Conservation (phyloP, 306 rosid species). For the Dryas drummondii region DNA sequence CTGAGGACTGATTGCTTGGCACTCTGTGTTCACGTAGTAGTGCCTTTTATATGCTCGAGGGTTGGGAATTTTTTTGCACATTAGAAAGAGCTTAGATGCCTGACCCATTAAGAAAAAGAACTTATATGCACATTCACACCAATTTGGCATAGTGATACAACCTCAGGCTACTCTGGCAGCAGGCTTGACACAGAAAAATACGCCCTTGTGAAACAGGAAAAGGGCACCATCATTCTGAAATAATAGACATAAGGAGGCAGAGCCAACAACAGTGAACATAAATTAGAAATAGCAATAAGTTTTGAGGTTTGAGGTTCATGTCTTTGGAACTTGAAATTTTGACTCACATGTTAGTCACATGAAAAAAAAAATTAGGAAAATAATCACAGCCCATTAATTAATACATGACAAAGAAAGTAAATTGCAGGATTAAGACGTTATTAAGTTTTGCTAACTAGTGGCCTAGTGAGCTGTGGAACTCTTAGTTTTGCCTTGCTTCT, state of each 20-base stretch:
- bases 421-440: not conserved
- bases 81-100: not conserved
- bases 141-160: not conserved
- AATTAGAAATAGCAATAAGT: not conserved
- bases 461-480: not conserved
- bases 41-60: not conserved
- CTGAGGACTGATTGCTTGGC: not conserved
- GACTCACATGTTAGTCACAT: not conserved
- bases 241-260: not conserved
- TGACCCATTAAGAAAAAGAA: not conserved
- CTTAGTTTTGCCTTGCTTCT: not conserved
- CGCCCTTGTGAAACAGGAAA: not conserved
- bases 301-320: conserved; percentile 2
- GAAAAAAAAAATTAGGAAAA: not conserved
- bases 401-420: not conserved
- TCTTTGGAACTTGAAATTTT: not conserved
- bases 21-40: not conserved
- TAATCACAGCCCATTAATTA: not conserved
- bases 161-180: not conserved
- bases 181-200: not conserved
- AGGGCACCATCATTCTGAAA: not conserved
- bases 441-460: not conserved
- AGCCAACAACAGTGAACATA: not conserved
- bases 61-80: not conserved
- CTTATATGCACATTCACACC: not conserved